These are phyloP conservation scores for Gynandropsis gynandra DNA, from an alignment of 345 rosid species.

Conservation along the genomic window DNA sequence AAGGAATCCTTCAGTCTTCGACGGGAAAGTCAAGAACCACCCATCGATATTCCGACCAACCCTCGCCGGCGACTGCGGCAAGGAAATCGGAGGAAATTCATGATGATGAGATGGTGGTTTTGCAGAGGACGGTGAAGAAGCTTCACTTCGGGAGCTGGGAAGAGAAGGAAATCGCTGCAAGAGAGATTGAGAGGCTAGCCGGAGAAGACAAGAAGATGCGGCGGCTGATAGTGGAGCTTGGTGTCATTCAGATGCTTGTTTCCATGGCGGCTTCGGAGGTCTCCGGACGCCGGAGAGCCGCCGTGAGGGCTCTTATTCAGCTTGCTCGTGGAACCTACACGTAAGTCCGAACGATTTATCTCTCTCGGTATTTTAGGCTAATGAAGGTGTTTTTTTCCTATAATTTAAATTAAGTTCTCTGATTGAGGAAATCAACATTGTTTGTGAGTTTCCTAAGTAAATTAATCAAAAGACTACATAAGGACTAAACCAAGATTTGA, in stretches of 20 bases:
- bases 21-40: conserved; percentile 21
- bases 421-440: too few relatives aligned
- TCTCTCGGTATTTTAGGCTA: too few relatives aligned
- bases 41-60: conserved; percentile 10
- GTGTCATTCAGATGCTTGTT: conserved; percentile 72
- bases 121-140: conserved; percentile 76
- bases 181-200: conserved; percentile 56
- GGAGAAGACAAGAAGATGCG: conserved; percentile 45
- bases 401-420: too few relatives aligned
- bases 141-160: conserved; percentile 76
- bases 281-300: conserved; percentile 37
- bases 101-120: conserved; percentile 33
- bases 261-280: conserved; percentile 50
- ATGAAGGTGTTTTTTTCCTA: too few relatives aligned
- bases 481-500: too few relatives aligned
- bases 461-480: too few relatives aligned
- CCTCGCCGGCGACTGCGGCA: neutral
- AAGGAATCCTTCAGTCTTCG: conserved; percentile 15
- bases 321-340: conserved; percentile 69
- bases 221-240: conserved; percentile 78
- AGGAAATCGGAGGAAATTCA: conserved; percentile 6
- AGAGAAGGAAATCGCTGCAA: conserved; percentile 65
- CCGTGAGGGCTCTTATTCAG: conserved; percentile 69
- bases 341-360: conserved; percentile 47
- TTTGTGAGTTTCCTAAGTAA: too few relatives aligned